Base-by-base conservation (phyloP, 306 rosid genomes). In the Malus sylvestris region DNA sequence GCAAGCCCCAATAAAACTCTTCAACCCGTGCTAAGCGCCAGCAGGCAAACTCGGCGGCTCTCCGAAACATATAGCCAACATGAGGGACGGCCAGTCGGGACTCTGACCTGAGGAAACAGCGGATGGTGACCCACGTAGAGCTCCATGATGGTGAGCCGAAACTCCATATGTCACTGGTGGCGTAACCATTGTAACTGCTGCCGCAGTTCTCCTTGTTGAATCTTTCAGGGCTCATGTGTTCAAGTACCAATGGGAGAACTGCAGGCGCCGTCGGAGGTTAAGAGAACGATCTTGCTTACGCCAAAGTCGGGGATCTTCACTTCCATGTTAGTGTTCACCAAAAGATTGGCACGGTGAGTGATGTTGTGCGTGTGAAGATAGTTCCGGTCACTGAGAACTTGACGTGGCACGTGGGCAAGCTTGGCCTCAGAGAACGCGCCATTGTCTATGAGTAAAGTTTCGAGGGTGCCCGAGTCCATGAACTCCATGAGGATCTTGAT, bases 161-260 rank as follows among this genome's bases (percentile, higher is more conserved):
- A 67, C 98, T 94, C 97, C 98, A 94, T 6, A 94, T 90, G 58
- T 92, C 97, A 0, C 89, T 89, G 0, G 98, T 89, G 0, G 98
- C 89, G 45, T 81, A 94, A 0, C 96, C 98, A 65, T 92, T 81
- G 76, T 94, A 94, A 27, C 79, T 90, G 4, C 96, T 96, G 20
- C 95, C 97, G 27, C 80, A 87, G 0, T 76, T 81, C 2, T 91
- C 93, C 15, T 97, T 97, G 89, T 94, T 95, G 76, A 94, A 91
- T 61, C 98, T 84, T 32, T 94, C 98, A 0, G 98, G 97, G 74
- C 95, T 94, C 97, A 91, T 91, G 79, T 90, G 98, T 95, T 49
- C 96, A 94, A 53, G 98, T 94, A 19, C 98, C 98, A 1, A 94
- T 96, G 45, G 90, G 92, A 0, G 97, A 90, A 70, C 87, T 91